Percentiles rank a stretch among this genome's conserved stretches.
Conservation (phyloP, 2,329 filamentous ascomycete species). For the Ilyonectria robusta region DNA sequence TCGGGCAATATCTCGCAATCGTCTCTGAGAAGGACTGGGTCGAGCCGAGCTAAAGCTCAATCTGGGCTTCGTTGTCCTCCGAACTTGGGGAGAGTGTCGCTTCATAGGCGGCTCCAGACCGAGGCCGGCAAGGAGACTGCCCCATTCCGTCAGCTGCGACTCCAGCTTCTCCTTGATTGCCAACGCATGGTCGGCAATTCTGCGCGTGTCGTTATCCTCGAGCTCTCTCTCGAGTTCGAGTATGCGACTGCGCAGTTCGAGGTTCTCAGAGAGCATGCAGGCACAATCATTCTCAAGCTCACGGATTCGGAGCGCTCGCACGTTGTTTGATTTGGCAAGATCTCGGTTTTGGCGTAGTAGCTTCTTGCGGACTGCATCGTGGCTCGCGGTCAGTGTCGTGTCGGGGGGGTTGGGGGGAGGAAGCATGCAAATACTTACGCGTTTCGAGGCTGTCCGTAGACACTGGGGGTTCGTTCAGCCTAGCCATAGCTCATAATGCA, state of each 20-base stretch:
- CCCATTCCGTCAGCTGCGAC: constrained; percentile 79
- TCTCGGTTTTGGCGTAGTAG: constrained; percentile 89
- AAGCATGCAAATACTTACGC: constrained; percentile 65
- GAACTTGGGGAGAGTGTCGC: constrained; percentile 57
- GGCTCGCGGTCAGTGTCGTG: constrained; percentile 37
- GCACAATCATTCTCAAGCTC: constrained; percentile 82
- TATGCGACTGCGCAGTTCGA: constrained; percentile 79
- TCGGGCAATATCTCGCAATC: constrained; percentile 69
- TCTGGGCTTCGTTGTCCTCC: constrained; percentile 58
- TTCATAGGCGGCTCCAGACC: constrained; percentile 72
- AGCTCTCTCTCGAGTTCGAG: constrained; percentile 78
- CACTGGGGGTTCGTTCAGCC: constrained; percentile 81
- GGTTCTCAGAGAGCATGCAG: constrained; percentile 83
- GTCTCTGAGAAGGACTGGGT: constrained; percentile 68
- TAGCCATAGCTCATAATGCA: constrained; percentile 75
- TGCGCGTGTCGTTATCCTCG: constrained; percentile 71
- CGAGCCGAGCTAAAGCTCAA: constrained; percentile 57
- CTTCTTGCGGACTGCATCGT: constrained; percentile 77
- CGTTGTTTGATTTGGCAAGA: constrained; percentile 83
- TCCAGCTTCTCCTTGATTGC: constrained; percentile 81
- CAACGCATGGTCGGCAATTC: constrained; percentile 76
- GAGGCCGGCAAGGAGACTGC: constrained; percentile 75
- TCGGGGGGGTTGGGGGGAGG: constrained; percentile 18
- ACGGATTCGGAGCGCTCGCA: constrained; percentile 82
- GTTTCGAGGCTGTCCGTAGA: constrained; percentile 80